These are phyloP conservation scores for Ceratocystis smalleyi DNA, from an alignment of 2,329 filamentous ascomycete genomes.

Conservation along the genomic window DNA sequence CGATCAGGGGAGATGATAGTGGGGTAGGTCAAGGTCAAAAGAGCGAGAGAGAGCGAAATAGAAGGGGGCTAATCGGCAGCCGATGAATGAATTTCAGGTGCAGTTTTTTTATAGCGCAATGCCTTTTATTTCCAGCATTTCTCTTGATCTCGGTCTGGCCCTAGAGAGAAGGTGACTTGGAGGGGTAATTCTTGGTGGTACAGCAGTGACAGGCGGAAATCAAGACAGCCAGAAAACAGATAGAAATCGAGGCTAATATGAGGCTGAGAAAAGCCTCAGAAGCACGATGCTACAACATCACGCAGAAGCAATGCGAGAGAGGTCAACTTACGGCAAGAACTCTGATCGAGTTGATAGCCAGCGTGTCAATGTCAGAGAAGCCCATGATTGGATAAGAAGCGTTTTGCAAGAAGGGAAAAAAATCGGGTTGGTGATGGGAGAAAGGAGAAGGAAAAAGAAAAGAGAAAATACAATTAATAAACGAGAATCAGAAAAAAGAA, in stretches of 20 bases:
- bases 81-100: no score
- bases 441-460: conserved; percentile 17
- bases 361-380: conserved; percentile 73
- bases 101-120: no score
- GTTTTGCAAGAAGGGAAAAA: conserved; percentile 13
- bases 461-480: conserved; percentile 19
- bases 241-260: conserved; percentile 13
- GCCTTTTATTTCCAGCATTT: no score
- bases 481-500: conserved; percentile 20
- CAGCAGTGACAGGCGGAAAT: not conserved
- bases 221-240: no score
- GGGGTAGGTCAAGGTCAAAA: no score
- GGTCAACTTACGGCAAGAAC: conserved; percentile 69
- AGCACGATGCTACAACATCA: conserved; percentile 16
- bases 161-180: not conserved
- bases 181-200: conserved; percentile 18
- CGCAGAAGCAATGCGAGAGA: conserved; percentile 17
- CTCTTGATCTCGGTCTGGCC: no score
- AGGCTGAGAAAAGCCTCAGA: conserved; percentile 24
- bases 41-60: no score
- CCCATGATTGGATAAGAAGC: conserved; percentile 49
- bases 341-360: conserved; percentile 97
- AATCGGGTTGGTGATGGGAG: conserved; percentile 17
- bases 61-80: no score
- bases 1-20: no score